phyloP scores from a whole-genome alignment of 2,329 filamentous ascomycete species.

The Colletotrichum acutatum region DNA sequence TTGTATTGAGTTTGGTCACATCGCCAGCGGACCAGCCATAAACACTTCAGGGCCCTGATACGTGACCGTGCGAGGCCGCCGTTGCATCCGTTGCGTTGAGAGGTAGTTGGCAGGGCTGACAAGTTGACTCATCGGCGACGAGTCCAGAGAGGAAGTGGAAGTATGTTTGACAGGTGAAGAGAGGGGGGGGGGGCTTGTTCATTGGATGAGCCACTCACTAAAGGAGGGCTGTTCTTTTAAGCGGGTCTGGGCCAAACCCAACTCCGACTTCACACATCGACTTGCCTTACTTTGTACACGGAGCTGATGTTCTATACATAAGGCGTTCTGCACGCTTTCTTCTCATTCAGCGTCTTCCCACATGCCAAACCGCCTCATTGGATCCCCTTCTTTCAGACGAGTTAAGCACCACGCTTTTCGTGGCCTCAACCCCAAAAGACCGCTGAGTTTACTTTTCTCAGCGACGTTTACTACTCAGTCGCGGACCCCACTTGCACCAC shows the following conservation, averaged over 20 bases:
- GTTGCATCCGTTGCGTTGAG: background rate
- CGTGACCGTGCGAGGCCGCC: background rate
- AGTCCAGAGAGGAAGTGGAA: background rate
- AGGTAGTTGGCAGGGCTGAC: background rate
- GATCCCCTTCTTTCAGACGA: background rate
- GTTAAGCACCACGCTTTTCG: background rate
- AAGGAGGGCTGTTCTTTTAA: background rate
- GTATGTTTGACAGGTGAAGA: background rate
- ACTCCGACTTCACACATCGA: background rate
- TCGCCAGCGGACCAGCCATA: no score
- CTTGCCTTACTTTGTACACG: no score
- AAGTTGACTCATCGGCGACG: slow-evolving; percentile 5
- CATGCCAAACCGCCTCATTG: background rate
- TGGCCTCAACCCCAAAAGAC: background rate
- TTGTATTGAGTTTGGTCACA: slow-evolving; percentile 3
- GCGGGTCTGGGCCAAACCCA: background rate
- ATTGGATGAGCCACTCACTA: background rate
- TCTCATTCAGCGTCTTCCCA: background rate
- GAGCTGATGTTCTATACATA: background rate
- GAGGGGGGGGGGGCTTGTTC: background rate
- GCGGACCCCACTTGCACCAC: background rate
- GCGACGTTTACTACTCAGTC: background rate
- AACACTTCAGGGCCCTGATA: no score
- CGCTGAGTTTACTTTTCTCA: background rate
- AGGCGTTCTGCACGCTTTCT: background rate